Evolutionary conservation across 148 eudicot species (phyloP).

Genomic region (Drosera capensis): DNA sequence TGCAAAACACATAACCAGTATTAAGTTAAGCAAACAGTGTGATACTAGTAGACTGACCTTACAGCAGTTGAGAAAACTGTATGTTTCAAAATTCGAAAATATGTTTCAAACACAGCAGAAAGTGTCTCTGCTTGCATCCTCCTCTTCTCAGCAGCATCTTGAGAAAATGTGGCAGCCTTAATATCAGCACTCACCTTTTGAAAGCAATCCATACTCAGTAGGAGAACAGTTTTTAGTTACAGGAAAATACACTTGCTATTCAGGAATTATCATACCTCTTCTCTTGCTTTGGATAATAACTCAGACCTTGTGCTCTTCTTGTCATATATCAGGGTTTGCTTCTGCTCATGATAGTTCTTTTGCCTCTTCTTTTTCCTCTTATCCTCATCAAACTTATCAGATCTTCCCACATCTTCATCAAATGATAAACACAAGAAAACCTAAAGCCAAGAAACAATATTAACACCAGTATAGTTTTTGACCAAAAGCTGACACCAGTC

Average conservation of each 20-base stretch:
- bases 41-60: constrained; percentile 20
- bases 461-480: too few relatives aligned
- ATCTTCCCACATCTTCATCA: constrained; percentile 75
- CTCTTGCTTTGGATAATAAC: constrained; percentile 50
- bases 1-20: too few relatives aligned
- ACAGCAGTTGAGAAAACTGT: constrained; percentile 21
- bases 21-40: not conserved
- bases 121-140: constrained; percentile 68
- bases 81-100: constrained; percentile 75
- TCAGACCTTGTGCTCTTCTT: constrained; percentile 54
- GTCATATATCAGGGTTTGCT: constrained; percentile 28
- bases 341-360: constrained; percentile 40
- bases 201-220: constrained; percentile 3
- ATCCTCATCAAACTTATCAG: constrained; percentile 31
- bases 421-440: constrained; percentile 72
- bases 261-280: constrained; percentile 43
- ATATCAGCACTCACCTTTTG: constrained; percentile 77
- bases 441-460: constrained; percentile 18
- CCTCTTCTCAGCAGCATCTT: constrained; percentile 54
- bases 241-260: not conserved
- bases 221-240: not conserved
- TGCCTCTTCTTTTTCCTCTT: constrained; percentile 40
- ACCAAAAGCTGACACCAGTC: too few relatives aligned
- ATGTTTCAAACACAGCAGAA: constrained; percentile 62
- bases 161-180: constrained; percentile 62